phyloP scores from a whole-genome alignment of 768 basidiomycete genomes.

The Rhodosporidiobolus odoratus region DNA sequence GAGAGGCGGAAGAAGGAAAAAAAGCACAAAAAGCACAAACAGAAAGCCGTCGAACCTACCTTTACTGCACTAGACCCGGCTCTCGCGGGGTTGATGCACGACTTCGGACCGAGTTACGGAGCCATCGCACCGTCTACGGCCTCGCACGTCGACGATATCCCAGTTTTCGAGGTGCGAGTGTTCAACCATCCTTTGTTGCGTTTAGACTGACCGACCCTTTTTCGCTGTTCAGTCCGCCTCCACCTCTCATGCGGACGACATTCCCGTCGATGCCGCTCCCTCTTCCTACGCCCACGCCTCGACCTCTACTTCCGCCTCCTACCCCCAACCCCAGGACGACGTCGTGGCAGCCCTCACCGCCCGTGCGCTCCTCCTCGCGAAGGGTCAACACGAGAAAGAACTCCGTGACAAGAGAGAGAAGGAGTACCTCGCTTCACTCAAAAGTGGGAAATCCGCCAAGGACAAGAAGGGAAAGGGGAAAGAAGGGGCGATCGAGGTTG shows the following conservation, averaged over 20 bases:
- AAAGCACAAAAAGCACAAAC: conserved; percentile 10
- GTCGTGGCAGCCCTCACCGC: neutral
- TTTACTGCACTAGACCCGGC: neutral
- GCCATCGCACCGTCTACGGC: neutral
- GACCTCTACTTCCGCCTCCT: neutral
- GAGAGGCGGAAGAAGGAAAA: neutral
- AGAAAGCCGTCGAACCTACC: neutral
- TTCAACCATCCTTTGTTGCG: too few relatives aligned
- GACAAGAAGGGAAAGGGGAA: conserved; percentile 53
- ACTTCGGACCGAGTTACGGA: neutral
- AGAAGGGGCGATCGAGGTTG: neutral
- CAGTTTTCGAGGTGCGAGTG: conserved; percentile 1
- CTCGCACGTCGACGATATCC: neutral
- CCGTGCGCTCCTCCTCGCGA: conserved; percentile 41
- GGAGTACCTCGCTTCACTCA: neutral
- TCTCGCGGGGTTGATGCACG: neutral
- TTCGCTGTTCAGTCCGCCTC: neutral
- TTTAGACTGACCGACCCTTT: neutral
- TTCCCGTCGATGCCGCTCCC: conserved; percentile 11
- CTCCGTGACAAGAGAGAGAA: conserved; percentile 46
- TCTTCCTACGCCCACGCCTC: neutral
- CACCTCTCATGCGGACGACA: neutral
- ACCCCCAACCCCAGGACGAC: neutral
- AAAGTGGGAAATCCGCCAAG: neutral
- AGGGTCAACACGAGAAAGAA: conserved; percentile 61